Conservation (phyloP, 108 stramenopile genomes). For the Nannochloropsis gaditana region DNA sequence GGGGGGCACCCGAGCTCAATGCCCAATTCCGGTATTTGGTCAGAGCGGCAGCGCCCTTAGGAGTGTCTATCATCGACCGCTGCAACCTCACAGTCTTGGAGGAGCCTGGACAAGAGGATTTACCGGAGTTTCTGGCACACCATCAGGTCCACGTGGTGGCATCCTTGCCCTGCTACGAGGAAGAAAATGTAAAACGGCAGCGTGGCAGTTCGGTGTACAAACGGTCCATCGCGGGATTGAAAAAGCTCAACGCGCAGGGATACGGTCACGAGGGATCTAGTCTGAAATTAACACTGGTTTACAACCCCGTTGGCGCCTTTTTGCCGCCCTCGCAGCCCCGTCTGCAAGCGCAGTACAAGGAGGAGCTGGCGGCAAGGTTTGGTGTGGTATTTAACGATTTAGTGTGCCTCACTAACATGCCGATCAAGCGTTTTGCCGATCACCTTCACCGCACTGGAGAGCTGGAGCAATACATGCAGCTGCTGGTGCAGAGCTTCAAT, state of each 20-base stretch:
- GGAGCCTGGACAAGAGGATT: constrained; percentile 86
- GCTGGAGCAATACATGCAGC: constrained; percentile 88
- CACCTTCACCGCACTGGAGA: constrained; percentile 74
- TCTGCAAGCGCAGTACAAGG: constrained; percentile 63
- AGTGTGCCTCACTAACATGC: constrained; percentile 96
- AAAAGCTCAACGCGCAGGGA: constrained; percentile 81
- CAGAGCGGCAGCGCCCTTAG: constrained; percentile 60
- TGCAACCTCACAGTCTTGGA: constrained; percentile 92
- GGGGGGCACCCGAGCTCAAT: constrained; percentile 93
- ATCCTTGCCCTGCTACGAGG: constrained; percentile 83
- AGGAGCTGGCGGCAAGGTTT: constrained; percentile 74
- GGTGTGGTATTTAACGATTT: constrained; percentile 82
- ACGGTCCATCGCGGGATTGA: constrained; percentile 75
- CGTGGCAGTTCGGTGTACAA: constrained; percentile 90
- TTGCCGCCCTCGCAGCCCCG: constrained; percentile 66
- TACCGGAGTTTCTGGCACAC: constrained; percentile 81
- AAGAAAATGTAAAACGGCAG: constrained; percentile 84
- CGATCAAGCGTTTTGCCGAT: constrained; percentile 95
- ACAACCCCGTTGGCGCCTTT: constrained; percentile 92
- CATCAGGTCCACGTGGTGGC: constrained; percentile 74
- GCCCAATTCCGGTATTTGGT: constrained; percentile 79
- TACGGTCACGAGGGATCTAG: constrained; percentile 62
- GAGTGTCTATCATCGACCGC: constrained; percentile 84
- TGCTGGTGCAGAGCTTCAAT: constrained; percentile 90
- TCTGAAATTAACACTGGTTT: constrained; percentile 78